phyloP scores from a whole-genome alignment of 352 stramenopile species.

The Phytopythium vexans region DNA sequence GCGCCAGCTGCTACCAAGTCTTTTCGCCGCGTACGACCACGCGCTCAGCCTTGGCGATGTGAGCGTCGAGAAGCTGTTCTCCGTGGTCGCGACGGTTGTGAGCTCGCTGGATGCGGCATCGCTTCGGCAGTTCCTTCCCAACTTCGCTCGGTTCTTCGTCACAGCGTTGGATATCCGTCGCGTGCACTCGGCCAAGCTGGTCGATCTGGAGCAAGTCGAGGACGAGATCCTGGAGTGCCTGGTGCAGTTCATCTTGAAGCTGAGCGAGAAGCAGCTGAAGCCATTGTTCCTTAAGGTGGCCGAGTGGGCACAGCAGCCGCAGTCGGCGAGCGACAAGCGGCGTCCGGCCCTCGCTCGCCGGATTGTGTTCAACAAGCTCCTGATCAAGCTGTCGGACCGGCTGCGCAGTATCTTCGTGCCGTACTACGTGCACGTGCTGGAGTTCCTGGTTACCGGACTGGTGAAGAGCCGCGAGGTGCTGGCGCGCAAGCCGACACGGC shows the following conservation, averaged over 20 bases:
- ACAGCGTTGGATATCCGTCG: constrained; percentile 71
- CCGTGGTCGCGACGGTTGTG: constrained; percentile 67
- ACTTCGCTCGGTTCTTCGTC: constrained; percentile 84
- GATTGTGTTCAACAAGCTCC: constrained; percentile 80
- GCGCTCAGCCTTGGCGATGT: constrained; percentile 45
- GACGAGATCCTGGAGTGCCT: constrained; percentile 75
- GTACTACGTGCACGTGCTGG: constrained; percentile 80
- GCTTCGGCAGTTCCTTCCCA: constrained; percentile 63
- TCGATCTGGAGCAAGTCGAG: constrained; percentile 67
- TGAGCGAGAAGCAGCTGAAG: constrained; percentile 90
- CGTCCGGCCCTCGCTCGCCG: constrained; percentile 28
- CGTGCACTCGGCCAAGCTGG: constrained; percentile 48
- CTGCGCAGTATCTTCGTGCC: constrained; percentile 87
- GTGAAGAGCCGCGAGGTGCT: constrained; percentile 48
- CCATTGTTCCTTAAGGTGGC: constrained; percentile 84
- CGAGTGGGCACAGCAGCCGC: constrained; percentile 66
- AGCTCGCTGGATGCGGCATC: constrained; percentile 37
- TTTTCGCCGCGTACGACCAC: constrained; percentile 70
- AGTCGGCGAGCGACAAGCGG: constrained; percentile 9
- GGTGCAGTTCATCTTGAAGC: constrained; percentile 79
- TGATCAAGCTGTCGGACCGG: constrained; percentile 75
- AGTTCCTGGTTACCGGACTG: constrained; percentile 48
- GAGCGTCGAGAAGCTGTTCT: constrained; percentile 67
- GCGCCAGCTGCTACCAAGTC: constrained; percentile 64
- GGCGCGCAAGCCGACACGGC: constrained; percentile 32